Conservation (phyloP, 2,329 filamentous ascomycete species). For the Beauveria sp. region DNA sequence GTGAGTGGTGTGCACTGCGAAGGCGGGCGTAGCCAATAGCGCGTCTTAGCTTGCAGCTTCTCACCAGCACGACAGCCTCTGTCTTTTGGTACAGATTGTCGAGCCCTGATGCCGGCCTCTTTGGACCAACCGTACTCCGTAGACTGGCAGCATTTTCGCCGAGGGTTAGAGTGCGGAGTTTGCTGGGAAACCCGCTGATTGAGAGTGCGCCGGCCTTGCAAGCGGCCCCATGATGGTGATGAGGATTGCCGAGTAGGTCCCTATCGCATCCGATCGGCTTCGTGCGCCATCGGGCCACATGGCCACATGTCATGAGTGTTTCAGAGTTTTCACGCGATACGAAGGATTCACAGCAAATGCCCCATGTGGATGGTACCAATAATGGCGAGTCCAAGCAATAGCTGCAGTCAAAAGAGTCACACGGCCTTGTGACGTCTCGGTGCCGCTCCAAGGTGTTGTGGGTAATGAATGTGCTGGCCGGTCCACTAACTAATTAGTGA, state of each 20-base stretch:
- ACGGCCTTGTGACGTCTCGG: conserved; percentile 5
- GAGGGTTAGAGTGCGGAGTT: not conserved
- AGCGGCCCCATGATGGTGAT: not conserved
- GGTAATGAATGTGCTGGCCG: not conserved
- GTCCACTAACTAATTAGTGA: not conserved
- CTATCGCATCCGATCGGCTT: not conserved
- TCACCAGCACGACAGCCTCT: not conserved
- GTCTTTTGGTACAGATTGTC: not conserved
- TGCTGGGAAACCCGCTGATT: not conserved
- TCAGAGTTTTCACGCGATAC: not conserved
- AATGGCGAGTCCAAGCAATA: not conserved
- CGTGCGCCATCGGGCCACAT: not conserved
- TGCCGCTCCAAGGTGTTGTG: not conserved
- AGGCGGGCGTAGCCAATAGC: not conserved
- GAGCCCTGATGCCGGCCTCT: not conserved
- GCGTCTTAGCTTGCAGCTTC: not conserved
- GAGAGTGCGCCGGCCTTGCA: not conserved
- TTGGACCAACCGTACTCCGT: not conserved
- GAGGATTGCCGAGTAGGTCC: not conserved
- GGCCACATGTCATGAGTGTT: conserved; percentile 1
- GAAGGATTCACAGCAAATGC: not conserved
- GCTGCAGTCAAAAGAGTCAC: conserved; percentile 1
- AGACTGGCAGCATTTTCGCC: not conserved
- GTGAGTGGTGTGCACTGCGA: not conserved
- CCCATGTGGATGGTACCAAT: not conserved